phyloP scores from a whole-genome alignment of 768 basidiomycete genomes.

The Podaxis sp. region DNA sequence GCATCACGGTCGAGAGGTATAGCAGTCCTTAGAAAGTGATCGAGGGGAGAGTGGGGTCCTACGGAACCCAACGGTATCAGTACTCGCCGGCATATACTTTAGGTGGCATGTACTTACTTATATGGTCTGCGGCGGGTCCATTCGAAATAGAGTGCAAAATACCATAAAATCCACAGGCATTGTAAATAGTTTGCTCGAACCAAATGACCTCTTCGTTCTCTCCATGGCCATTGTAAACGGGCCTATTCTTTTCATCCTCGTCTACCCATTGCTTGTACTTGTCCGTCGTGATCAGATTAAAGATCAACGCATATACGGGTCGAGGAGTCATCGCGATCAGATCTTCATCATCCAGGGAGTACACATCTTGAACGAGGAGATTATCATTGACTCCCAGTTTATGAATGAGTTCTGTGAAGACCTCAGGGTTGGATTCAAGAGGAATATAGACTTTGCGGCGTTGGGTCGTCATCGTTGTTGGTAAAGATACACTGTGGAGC shows the following conservation, averaged over 20 bases:
- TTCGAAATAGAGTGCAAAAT: conserved; percentile 35
- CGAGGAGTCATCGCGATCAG: conserved; percentile 31
- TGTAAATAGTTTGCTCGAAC: conserved; percentile 37
- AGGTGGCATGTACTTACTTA: conserved; percentile 22
- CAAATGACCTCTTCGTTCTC: conserved; percentile 33
- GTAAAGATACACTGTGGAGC: background rate
- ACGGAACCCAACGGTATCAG: background rate
- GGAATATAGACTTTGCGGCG: conserved; percentile 31
- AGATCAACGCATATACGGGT: conserved; percentile 31
- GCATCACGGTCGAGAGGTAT: conserved; percentile 26
- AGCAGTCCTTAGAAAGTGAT: conserved; percentile 23
- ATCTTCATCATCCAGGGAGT: conserved; percentile 32
- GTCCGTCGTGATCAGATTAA: conserved; percentile 28
- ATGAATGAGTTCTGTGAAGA: conserved; percentile 34
- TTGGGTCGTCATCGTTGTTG: conserved; percentile 11
- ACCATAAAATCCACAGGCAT: conserved; percentile 38
- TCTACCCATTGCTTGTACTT: conserved; percentile 21
- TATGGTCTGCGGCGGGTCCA: conserved; percentile 19
- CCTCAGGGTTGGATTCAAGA: conserved; percentile 37
- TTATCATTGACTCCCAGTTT: conserved; percentile 27
- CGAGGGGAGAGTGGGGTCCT: conserved; percentile 26
- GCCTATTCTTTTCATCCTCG: conserved; percentile 24
- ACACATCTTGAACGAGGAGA: conserved; percentile 34
- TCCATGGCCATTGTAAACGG: conserved; percentile 29
- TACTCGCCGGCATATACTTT: background rate